Evolutionary conservation across 441 rosid species (phyloP).

Genomic region (Erodium chrysanthum): DNA sequence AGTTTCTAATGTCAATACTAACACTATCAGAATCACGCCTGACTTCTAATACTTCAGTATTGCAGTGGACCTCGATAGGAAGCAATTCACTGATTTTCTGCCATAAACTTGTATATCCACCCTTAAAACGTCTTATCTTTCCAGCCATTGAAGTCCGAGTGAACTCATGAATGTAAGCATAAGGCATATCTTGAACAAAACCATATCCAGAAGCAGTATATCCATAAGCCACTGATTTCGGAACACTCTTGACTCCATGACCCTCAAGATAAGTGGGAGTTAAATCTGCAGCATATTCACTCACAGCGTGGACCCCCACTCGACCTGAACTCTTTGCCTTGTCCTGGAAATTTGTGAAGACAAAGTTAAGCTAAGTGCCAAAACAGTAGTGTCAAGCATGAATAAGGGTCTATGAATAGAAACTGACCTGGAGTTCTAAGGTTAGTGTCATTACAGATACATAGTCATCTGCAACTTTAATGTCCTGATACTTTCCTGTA

Average conservation of each 20-base stretch:
- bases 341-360: slow-evolving; percentile 29
- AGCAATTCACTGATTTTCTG: slow-evolving; percentile 39
- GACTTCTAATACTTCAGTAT: slow-evolving; percentile 39
- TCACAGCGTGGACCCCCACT: slow-evolving; percentile 54
- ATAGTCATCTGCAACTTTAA: slow-evolving; percentile 53
- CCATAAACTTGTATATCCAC: slow-evolving; percentile 58
- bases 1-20: slow-evolving; percentile 27
- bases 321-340: slow-evolving; percentile 41
- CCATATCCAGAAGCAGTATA: slow-evolving; percentile 76
- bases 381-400: background rate
- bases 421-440: slow-evolving; percentile 52
- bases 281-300: slow-evolving; percentile 49
- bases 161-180: slow-evolving; percentile 64
- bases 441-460: slow-evolving; percentile 48
- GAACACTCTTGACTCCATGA: slow-evolving; percentile 43
- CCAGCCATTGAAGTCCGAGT: slow-evolving; percentile 72
- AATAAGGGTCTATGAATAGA: background rate
- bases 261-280: slow-evolving; percentile 38
- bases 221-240: slow-evolving; percentile 57
- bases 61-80: slow-evolving; percentile 31
- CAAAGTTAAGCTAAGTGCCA: background rate
- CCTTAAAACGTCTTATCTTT: slow-evolving; percentile 50
- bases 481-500: slow-evolving; percentile 41
- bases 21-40: slow-evolving; percentile 30
- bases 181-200: slow-evolving; percentile 62